phyloP scores from a whole-genome alignment of 345 rosid species.

The Euphorbia tirucalli region DNA sequence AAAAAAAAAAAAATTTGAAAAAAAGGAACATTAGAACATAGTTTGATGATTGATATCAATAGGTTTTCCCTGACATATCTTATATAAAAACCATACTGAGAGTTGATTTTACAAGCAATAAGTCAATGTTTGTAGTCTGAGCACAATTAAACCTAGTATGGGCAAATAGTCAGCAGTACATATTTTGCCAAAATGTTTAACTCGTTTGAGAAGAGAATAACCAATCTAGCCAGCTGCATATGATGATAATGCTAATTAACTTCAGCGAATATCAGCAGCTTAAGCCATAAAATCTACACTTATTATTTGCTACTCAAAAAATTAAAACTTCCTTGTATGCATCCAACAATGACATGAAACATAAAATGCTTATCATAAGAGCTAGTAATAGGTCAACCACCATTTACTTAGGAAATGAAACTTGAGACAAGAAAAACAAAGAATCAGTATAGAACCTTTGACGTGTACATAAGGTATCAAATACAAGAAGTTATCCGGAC shows the following conservation, averaged over 20 bases:
- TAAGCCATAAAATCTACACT: background rate
- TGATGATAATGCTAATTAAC: background rate
- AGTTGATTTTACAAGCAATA: no score
- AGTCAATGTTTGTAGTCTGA: background rate
- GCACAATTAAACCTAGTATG: background rate
- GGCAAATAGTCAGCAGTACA: background rate
- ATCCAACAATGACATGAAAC: background rate
- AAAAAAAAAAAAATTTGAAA: no score
- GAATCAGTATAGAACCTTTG: background rate
- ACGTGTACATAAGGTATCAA: background rate
- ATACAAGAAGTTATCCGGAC: background rate
- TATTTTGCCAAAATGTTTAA: background rate
- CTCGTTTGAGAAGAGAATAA: background rate
- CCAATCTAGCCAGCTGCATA: background rate
- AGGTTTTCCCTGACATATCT: no score
- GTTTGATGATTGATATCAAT: no score
- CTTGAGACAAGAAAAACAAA: background rate
- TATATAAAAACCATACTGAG: no score
- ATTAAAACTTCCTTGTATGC: background rate
- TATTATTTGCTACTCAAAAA: background rate
- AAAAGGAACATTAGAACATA: no score
- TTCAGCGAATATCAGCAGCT: background rate
- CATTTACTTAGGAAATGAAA: no score
- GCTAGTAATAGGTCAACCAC: background rate
- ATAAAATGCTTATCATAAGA: background rate